phyloP scores from a whole-genome alignment of 768 basidiomycete genomes.

The Leccinum fibrillosum region DNA sequence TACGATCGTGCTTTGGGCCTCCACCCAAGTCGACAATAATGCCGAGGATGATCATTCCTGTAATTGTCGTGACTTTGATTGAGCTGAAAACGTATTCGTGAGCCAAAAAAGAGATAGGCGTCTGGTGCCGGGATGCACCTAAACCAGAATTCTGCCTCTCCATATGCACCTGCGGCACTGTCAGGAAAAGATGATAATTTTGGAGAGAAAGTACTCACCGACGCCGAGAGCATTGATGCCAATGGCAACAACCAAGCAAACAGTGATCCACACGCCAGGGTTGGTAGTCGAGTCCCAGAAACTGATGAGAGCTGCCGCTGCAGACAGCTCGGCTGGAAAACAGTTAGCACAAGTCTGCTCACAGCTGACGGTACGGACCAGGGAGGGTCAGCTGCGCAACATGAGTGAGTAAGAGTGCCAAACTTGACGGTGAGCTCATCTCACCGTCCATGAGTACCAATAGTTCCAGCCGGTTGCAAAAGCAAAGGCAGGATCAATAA shows the following conservation, averaged over 20 bases:
- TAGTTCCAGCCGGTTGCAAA: conserved; percentile 45
- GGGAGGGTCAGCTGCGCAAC: conserved; percentile 22
- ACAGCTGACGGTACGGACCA: conserved; percentile 9
- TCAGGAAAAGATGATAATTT: neutral
- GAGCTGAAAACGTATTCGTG: conserved; percentile 27
- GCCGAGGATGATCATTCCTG: conserved; percentile 44
- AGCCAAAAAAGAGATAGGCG: neutral
- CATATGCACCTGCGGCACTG: conserved; percentile 33
- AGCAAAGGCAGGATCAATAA: conserved; percentile 43
- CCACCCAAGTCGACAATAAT: conserved; percentile 52
- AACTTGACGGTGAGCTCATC: neutral
- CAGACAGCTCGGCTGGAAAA: conserved; percentile 42
- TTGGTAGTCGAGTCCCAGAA: conserved; percentile 42
- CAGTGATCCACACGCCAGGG: conserved; percentile 49
- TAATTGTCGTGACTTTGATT: conserved; percentile 51
- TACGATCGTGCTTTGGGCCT: conserved; percentile 49
- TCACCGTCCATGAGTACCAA: conserved; percentile 38
- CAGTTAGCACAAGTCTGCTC: conserved; percentile 1
- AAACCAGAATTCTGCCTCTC: conserved; percentile 50
- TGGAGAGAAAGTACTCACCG: conserved; percentile 18
- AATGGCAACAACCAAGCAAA: conserved; percentile 50
- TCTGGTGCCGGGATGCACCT: conserved; percentile 17
- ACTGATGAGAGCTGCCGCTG: conserved; percentile 48
- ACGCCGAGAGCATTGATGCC: conserved; percentile 43
- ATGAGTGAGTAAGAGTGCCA: conserved; percentile 1